phyloP scores from a whole-genome alignment of 371 early-diverging fungal species.

The Rhizopus stolonifer region DNA sequence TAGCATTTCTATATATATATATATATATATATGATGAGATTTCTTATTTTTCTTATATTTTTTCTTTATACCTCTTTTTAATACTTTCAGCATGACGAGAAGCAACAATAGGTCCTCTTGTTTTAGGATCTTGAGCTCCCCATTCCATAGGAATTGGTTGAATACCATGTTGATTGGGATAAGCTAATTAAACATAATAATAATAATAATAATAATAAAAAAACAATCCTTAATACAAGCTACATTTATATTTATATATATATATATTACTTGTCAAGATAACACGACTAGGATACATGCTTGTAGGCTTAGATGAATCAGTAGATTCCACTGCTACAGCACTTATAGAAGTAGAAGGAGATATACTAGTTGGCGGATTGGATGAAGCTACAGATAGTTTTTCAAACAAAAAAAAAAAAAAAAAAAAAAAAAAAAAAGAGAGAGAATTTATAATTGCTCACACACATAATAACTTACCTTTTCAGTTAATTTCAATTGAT shows the following conservation, averaged over 20 bases:
- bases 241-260: not conserved
- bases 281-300: conserved; percentile 44
- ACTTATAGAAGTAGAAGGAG: conserved; percentile 16
- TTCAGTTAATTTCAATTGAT: conserved; percentile 28
- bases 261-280: conserved; percentile 43
- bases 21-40: not conserved
- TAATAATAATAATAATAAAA: too few relatives aligned
- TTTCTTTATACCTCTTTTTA: conserved; percentile 67
- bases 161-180: conserved; percentile 85
- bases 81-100: conserved; percentile 81
- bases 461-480: too few relatives aligned
- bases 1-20: conserved; percentile 67
- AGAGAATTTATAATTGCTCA: too few relatives aligned
- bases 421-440: too few relatives aligned
- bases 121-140: conserved; percentile 74
- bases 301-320: conserved; percentile 2
- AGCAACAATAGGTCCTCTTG: conserved; percentile 87
- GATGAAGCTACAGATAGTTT: conserved; percentile 4
- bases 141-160: conserved; percentile 82
- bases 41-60: not conserved
- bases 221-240: too few relatives aligned
- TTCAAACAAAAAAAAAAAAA: conserved; percentile 2
- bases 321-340: not conserved
- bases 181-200: conserved; percentile 57
- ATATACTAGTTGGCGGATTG: conserved; percentile 6